A percentile compares a stretch with the other conserved stretches of the same genome.
Evolutionary conservation across 306 rosid genomes (phyloP).

Genomic region (Datisca glomerata): DNA sequence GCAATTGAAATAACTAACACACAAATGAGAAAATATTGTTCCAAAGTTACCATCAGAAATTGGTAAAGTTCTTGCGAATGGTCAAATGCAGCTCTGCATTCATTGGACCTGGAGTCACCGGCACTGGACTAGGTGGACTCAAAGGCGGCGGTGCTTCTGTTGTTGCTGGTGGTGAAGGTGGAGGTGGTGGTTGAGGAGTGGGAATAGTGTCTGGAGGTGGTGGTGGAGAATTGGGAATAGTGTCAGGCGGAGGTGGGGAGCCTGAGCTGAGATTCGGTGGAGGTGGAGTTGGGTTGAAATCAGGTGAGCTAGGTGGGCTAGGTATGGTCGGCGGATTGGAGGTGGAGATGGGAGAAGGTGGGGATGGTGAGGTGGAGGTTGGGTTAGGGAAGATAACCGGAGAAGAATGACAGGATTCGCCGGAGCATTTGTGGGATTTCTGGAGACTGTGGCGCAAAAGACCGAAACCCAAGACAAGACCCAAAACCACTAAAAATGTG

Average conservation of each 20-base stretch:
- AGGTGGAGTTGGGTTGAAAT: constrained; percentile 30
- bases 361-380: constrained; percentile 17
- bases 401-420: constrained; percentile 32
- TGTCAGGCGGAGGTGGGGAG: constrained; percentile 10
- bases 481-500: constrained; percentile 56
- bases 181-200: constrained; percentile 6
- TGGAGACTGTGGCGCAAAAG: constrained; percentile 39
- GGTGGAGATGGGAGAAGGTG: constrained; percentile 18
- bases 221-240: constrained; percentile 14
- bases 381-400: constrained; percentile 37
- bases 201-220: constrained; percentile 12
- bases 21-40: too few species aligned
- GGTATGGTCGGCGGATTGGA: constrained; percentile 31
- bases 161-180: constrained; percentile 23
- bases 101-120: constrained; percentile 39
- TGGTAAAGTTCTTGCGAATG: constrained; percentile 1
- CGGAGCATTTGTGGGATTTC: constrained; percentile 39
- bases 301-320: constrained; percentile 10
- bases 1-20: too few species aligned
- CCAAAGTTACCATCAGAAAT: constrained; percentile 6
- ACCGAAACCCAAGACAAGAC: constrained; percentile 58
- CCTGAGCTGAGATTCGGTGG: constrained; percentile 17
- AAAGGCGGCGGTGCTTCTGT: constrained; percentile 30
- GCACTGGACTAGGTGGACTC: constrained; percentile 33
- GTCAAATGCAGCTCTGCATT: constrained; percentile 24